Conservation (phyloP, 192 early-diverging fungal species). For the Pilaira anomala region DNA sequence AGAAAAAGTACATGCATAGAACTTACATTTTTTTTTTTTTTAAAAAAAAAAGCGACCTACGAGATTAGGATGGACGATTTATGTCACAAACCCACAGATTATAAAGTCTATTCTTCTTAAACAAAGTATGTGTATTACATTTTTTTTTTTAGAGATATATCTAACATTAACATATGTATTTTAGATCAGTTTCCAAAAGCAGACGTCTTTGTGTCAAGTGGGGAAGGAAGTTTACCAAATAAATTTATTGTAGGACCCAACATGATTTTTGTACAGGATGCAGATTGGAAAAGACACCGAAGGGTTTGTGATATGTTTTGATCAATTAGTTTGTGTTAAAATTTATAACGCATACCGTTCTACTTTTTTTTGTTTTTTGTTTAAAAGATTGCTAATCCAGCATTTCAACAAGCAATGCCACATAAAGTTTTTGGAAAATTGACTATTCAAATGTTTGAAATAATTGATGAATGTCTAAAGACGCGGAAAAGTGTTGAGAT, state of each 20-base stretch:
- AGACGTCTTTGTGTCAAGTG: background rate
- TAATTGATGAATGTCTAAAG: background rate
- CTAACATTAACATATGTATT: too few species aligned
- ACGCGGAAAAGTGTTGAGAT: background rate
- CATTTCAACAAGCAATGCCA: conserved; percentile 30
- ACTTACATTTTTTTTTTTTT: too few species aligned
- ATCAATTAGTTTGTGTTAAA: too few species aligned
- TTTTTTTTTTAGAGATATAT: too few species aligned
- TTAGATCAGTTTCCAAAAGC: background rate
- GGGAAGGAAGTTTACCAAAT: background rate
- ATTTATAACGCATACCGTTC: too few species aligned
- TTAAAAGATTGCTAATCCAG: conserved; percentile 22
- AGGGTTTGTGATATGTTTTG: background rate
- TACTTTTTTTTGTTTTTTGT: too few species aligned
- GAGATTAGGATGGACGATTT: background rate
- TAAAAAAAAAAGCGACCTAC: conserved; percentile 1
- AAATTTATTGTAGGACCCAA: conserved; percentile 1
- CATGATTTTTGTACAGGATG: conserved; percentile 2
- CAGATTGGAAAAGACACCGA: conserved; percentile 8
- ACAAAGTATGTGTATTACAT: background rate
- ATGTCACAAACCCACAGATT: background rate
- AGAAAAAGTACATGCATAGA: too few species aligned
- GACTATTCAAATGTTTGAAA: conserved; percentile 14
- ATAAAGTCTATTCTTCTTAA: background rate
- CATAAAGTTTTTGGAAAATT: conserved; percentile 17